A percentile compares a stretch with the other conserved stretches of the same genome.
Evolutionary conservation across 73 alveolate species (phyloP).

Genomic region (Tetrahymena thermophila): DNA sequence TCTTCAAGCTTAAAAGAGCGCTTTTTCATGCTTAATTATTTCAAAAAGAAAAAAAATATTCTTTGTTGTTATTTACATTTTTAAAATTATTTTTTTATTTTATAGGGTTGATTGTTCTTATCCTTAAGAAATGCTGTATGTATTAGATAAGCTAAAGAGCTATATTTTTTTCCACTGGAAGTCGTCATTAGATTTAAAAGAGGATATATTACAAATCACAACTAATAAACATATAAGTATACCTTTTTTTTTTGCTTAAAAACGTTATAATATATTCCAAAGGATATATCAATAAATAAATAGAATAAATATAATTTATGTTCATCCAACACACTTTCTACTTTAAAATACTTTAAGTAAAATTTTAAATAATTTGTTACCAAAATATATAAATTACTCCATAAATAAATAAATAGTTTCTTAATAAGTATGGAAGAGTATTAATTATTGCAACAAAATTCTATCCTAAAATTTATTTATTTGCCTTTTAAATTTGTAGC

Average conservation of each 20-base stretch:
- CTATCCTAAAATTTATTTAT: not conserved
- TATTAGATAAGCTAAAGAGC: not conserved
- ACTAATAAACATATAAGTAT: not conserved
- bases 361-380: no score
- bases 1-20: not conserved
- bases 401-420: not conserved
- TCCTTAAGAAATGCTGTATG: not conserved
- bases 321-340: not conserved
- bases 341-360: no score
- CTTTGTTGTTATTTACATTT: not conserved
- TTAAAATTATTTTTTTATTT: not conserved
- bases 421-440: not conserved
- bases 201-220: not conserved
- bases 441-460: no score
- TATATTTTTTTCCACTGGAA: not conserved
- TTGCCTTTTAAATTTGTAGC: no score
- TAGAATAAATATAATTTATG: not conserved
- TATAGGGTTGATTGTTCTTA: not conserved
- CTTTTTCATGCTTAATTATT: not conserved
- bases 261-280: not conserved
- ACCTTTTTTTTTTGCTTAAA: not conserved
- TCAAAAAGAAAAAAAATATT: no score
- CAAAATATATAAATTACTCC: no score
- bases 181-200: not conserved
- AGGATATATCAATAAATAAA: not conserved